Base-by-base conservation (phyloP, 129 eudicot genomes). In the Sambucus nigra region DNA sequence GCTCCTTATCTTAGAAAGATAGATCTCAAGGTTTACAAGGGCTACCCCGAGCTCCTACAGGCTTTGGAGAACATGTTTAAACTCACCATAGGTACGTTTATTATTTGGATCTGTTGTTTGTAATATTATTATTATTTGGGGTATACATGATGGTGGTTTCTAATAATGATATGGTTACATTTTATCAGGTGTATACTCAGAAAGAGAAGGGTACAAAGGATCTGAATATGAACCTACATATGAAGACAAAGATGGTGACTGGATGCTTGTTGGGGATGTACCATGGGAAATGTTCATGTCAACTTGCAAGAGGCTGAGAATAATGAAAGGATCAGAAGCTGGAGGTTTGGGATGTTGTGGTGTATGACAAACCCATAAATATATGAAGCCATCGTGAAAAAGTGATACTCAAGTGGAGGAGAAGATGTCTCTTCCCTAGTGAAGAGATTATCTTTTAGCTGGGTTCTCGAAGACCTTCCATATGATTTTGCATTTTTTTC, bases 241-340 rank as follows among this genome's bases (percentile, higher is more conserved):
- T 71, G 81, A 87, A 79, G 96, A 87, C 59, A 87, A 87, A 80
- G 96, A 87, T 72, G 94, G 94, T 65, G 94, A 87, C 47, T 87
- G 80, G 93, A 86, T 86, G 95, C 92, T 86, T 48, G 87, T 86
- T 70, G 95, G 95, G 32, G 95, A 86, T 73, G 95, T 86, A 61
- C 95, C 95, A 38, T 87, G 88, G 86, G 83, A 80, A 82, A 87
- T 87, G 96, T 87, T 87, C 70, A 61, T 72, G 29, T 57, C 71
- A 67, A 68, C 96, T 24, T 83, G 96, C 76, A 87, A 79, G 51
- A 87, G 83, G 56, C 74, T 87, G 45, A 76, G 96, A 65, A 87
- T 87, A 53, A 82, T 79, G 88, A 83, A 72, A 68, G 86, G 89
- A 59, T 75, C 88, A 57, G 95, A 81, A 32, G 92, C 92, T 7